phyloP scores from a whole-genome alignment of 495 filamentous ascomycete species.

The Neurospora terricola region DNA sequence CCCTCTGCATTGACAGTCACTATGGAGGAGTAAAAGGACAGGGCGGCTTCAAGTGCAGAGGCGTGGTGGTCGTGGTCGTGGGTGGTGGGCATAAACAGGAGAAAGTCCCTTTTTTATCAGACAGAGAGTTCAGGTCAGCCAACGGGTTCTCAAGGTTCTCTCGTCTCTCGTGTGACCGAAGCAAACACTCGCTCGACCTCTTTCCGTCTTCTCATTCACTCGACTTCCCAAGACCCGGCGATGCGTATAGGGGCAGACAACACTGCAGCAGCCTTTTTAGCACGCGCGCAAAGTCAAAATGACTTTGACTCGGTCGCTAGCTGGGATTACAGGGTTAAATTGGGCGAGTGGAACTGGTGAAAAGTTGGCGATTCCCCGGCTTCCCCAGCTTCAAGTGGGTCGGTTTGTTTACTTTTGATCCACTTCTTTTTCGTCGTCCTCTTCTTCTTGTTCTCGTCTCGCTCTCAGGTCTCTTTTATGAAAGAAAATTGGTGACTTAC shows the following conservation, averaged over 20 bases:
- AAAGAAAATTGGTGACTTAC: slow-evolving; percentile 41
- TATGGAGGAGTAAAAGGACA: slow-evolving; percentile 87
- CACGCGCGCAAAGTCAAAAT: not conserved
- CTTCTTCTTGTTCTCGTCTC: not conserved
- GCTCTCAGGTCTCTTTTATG: not conserved
- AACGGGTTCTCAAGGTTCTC: slow-evolving; percentile 6
- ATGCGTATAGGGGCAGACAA: not conserved
- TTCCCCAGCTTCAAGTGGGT: not conserved
- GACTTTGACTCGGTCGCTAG: not conserved
- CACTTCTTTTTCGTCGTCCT: not conserved
- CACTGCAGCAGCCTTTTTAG: not conserved
- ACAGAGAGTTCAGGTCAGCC: slow-evolving; percentile 7
- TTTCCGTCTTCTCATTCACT: not conserved
- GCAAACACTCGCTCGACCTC: not conserved
- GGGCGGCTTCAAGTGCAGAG: slow-evolving; percentile 68
- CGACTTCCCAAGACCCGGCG: not conserved
- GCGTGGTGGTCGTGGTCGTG: slow-evolving; percentile 47
- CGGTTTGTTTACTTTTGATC: not conserved
- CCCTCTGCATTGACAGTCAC: slow-evolving; percentile 88
- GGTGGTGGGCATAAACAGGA: slow-evolving; percentile 71
- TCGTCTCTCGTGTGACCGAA: not conserved
- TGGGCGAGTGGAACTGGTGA: not conserved
- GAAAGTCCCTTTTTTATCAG: slow-evolving; percentile 59
- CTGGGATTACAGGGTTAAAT: not conserved
- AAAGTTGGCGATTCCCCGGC: not conserved